Percentiles rank a stretch among this genome's conserved stretches.
phyloP scores from a whole-genome alignment of 371 early-diverging fungal genomes.

The Mortierella sp. region DNA sequence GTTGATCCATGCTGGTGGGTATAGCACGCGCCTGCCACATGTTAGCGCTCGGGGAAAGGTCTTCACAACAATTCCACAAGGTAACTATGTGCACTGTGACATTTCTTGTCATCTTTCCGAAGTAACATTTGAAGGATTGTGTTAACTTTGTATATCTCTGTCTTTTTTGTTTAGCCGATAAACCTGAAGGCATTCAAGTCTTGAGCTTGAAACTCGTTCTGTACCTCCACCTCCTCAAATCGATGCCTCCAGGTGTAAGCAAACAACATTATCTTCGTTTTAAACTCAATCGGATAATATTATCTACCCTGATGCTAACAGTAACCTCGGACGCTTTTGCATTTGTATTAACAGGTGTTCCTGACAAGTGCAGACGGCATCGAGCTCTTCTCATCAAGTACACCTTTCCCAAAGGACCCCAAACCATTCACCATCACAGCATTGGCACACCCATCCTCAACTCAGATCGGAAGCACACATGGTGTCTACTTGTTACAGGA shows the following conservation, averaged over 20 bases:
- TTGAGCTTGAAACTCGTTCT: constrained; percentile 50
- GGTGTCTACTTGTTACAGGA: constrained; percentile 56
- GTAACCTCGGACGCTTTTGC: background rate
- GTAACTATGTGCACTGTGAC: background rate
- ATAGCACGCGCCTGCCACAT: constrained; percentile 59
- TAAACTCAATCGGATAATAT: background rate
- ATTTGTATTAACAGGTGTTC: constrained; percentile 33
- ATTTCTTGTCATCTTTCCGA: too few relatives aligned
- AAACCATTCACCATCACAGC: constrained; percentile 53
- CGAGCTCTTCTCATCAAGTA: constrained; percentile 43
- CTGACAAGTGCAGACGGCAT: constrained; percentile 54
- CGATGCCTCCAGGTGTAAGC: constrained; percentile 57
- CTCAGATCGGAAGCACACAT: constrained; percentile 56
- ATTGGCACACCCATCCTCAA: constrained; percentile 58
- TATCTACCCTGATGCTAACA: background rate
- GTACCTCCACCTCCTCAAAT: constrained; percentile 41
- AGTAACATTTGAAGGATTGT: too few relatives aligned
- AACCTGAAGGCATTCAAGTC: constrained; percentile 40
- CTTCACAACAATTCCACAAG: constrained; percentile 54
- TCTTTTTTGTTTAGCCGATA: constrained; percentile 16
- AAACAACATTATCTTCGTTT: background rate
- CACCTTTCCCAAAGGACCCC: constrained; percentile 38
- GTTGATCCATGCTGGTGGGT: constrained; percentile 60
- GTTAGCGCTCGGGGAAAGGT: constrained; percentile 59
- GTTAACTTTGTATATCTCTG: background rate